Evolutionary conservation across 306 rosid genomes (phyloP).

Genomic region (Purshia tridentata): DNA sequence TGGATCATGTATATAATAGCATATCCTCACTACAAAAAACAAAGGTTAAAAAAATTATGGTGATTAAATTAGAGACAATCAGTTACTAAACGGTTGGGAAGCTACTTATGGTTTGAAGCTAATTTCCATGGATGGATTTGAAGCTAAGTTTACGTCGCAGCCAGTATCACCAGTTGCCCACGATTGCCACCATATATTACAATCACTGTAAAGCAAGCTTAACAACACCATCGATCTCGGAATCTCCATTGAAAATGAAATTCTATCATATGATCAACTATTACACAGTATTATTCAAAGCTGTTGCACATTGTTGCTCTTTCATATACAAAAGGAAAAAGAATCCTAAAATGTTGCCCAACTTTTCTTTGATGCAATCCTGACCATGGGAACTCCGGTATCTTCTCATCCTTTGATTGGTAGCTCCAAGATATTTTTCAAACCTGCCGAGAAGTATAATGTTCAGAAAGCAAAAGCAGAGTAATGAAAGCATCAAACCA

Average conservation of each 20-base stretch:
- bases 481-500: constrained; percentile 99
- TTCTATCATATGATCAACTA: too few relatives aligned
- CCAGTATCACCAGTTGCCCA: too few relatives aligned
- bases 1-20: too few relatives aligned
- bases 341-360: not conserved
- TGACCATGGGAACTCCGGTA: too few relatives aligned
- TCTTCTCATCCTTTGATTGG: not conserved
- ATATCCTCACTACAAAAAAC: too few relatives aligned
- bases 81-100: too few relatives aligned
- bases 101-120: too few relatives aligned
- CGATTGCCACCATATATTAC: not conserved
- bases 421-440: not conserved
- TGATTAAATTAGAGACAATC: too few relatives aligned
- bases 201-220: not conserved
- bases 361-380: not conserved
- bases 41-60: too few relatives aligned
- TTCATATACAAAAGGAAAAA: not conserved
- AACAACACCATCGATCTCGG: not conserved
- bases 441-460: constrained; percentile 83
- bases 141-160: too few relatives aligned
- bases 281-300: not conserved
- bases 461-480: constrained; percentile 88
- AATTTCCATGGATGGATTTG: too few relatives aligned
- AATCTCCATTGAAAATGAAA: not conserved
- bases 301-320: not conserved